Evolutionary conservation across 495 filamentous ascomycete species (phyloP).

Genomic region (Penicillium tannophilum): DNA sequence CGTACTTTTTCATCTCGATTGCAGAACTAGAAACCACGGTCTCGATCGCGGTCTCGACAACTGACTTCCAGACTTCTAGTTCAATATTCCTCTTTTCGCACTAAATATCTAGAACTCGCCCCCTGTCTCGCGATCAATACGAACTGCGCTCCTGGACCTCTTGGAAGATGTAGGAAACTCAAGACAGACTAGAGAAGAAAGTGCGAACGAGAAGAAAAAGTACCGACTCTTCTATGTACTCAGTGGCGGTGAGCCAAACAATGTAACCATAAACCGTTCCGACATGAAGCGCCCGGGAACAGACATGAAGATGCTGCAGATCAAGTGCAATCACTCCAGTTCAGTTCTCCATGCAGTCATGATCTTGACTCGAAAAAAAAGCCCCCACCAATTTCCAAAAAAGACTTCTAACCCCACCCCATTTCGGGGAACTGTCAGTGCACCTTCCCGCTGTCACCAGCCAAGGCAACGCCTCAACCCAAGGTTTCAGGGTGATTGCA

Average conservation of each 20-base stretch:
- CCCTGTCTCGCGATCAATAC: slow-evolving; percentile 14
- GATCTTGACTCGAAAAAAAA: slow-evolving; percentile 2
- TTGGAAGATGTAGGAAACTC: not conserved
- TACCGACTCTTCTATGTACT: not conserved
- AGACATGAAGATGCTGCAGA: slow-evolving; percentile 4
- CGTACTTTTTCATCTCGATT: slow-evolving; percentile 1
- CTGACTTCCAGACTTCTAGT: slow-evolving; percentile 12
- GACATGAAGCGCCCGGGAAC: slow-evolving; percentile 1
- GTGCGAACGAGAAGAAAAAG: too few species aligned
- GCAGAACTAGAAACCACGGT: slow-evolving; percentile 17
- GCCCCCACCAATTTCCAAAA: not conserved
- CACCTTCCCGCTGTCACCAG: slow-evolving; percentile 26
- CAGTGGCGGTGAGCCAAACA: slow-evolving; percentile 9
- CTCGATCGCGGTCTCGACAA: slow-evolving; percentile 18
- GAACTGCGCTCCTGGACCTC: slow-evolving; percentile 1
- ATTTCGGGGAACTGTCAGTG: not conserved
- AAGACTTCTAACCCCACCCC: not conserved
- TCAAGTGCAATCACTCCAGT: slow-evolving; percentile 4
- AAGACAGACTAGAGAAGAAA: not conserved
- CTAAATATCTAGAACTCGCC: not conserved
- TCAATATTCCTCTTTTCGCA: slow-evolving; percentile 1
- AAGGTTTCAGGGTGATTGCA: slow-evolving; percentile 33
- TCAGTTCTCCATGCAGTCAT: slow-evolving; percentile 1
- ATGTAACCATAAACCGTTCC: not conserved
- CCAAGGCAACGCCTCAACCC: slow-evolving; percentile 19